Base-by-base conservation (phyloP, 805 yeast species). In the Yarrowia phangngaensis region DNA sequence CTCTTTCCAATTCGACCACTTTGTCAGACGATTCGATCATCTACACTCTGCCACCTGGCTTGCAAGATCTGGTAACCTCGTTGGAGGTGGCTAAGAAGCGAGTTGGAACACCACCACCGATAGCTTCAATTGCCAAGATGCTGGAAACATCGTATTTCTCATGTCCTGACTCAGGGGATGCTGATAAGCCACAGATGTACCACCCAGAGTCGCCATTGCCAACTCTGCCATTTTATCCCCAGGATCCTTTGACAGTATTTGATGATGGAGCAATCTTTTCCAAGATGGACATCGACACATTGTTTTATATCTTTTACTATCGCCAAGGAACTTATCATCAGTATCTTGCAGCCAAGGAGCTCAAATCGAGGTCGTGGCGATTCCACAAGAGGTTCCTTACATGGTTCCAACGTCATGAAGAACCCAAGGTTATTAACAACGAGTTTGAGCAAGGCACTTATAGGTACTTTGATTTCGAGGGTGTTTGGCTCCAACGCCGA, bases 161-260 rank as follows among this genome's bases (percentile, higher is more conserved):
- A 59, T 87, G 97, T 63, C 97, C 98, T 0, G 97, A 92, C 66
- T 85, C 97, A 0, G 75, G 80, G 52, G 95, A 90, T 62, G 82
- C 95, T 2, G 97, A 90, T 59, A 76, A 72, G 57, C 95, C 97
- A 13, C 76, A 82, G 53, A 74, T 76, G 62, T 80, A 87, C 62
- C 76, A 75, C 40, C 90, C 97, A 6, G 74, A 76, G 16, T 78
- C 80, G 56, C 94, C 94, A 48, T 94, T 84, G 61, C 95, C 96
- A 20, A 86, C 95, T 6, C 85, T 92, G 28, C 76, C 84, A 16
- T 85, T 82, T 65, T 92, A 86, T 66, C 98, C 98, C 2, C 86
- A 80, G 61, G 92, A 84, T 53, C 89, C 89, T 23, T 55, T 71
- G 19, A 62, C 70, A 13, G 64, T 70, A 28, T 58, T 70, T 15